Evolutionary conservation across 176 grass and related monocot species (phyloP).

Genomic region (Oryza meyeriana): DNA sequence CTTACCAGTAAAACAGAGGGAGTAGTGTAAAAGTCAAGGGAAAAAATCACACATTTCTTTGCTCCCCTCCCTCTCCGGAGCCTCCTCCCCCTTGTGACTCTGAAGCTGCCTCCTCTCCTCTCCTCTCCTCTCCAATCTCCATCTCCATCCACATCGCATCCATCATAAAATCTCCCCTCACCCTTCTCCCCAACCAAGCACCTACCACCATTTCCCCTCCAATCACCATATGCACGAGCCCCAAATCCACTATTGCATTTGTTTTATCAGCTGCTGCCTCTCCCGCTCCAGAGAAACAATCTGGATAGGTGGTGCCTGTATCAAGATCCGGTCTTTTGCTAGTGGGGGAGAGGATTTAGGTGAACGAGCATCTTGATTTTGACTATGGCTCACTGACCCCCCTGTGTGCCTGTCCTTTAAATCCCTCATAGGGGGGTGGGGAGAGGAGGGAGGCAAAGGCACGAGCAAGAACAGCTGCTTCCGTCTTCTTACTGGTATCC

Average conservation of each 20-base stretch:
- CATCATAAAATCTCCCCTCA: conserved; percentile 34
- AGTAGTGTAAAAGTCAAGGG: neutral
- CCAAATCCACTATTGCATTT: conserved; percentile 41
- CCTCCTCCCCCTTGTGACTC: neutral
- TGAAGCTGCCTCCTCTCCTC: conserved; percentile 24
- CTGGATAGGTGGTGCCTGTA: neutral
- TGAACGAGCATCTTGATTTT: conserved; percentile 47
- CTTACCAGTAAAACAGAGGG: neutral
- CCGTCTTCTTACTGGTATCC: neutral
- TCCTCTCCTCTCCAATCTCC: neutral
- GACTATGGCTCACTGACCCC: neutral
- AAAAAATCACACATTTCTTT: neutral
- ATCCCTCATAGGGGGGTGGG: conserved; percentile 4
- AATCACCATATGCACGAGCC: conserved; percentile 31
- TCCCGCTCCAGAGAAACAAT: conserved; percentile 12
- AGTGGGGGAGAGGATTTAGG: conserved; percentile 41
- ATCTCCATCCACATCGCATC: conserved; percentile 24
- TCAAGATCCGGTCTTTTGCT: conserved; percentile 35
- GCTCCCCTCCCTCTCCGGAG: neutral
- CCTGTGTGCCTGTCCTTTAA: conserved; percentile 28
- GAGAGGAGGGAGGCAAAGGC: neutral
- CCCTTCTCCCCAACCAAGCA: conserved; percentile 5
- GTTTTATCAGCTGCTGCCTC: conserved; percentile 1
- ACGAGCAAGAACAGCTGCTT: conserved; percentile 21
- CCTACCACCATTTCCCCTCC: conserved; percentile 39